Conservation (phyloP, 139 green algal species). For the Bryopsis sp. region DNA sequence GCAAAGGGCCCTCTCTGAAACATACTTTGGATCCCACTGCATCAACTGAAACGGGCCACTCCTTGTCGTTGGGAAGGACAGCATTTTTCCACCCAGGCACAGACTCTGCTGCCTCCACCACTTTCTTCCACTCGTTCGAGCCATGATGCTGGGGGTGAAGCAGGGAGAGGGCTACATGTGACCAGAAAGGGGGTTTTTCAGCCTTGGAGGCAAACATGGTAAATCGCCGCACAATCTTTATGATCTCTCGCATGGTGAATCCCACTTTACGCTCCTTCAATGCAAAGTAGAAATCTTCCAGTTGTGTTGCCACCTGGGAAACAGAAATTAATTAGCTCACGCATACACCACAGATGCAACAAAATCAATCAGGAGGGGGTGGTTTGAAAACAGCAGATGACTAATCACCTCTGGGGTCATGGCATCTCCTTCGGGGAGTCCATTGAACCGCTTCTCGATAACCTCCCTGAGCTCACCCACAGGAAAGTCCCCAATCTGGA, state of each 20-base stretch:
- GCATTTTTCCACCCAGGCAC: background rate
- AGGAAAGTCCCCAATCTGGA: conserved; percentile 24
- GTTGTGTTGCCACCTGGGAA: no score
- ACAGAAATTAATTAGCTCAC: no score
- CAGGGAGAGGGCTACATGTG: conserved; percentile 19
- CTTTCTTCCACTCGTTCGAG: no score
- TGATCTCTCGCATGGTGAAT: conserved; percentile 32
- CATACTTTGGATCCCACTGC: no score
- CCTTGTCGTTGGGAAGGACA: no score
- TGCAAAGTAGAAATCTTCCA: conserved; percentile 19
- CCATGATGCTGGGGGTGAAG: conserved; percentile 12
- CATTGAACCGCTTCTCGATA: background rate
- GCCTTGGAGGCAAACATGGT: background rate
- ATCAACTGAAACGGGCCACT: conserved; percentile 20
- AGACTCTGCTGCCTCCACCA: background rate
- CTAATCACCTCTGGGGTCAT: conserved; percentile 4
- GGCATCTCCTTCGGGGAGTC: background rate
- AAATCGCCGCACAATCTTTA: conserved; percentile 27
- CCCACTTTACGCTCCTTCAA: background rate
- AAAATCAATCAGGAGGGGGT: no score
- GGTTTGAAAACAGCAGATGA: no score
- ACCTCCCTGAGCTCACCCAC: conserved; percentile 23
- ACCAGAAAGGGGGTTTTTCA: background rate
- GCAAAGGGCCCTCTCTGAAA: conserved; percentile 1
- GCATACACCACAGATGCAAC: no score